These are phyloP conservation scores for Colletotrichum sp. DNA, from an alignment of 2,329 filamentous ascomycete genomes.

Conservation along the genomic window DNA sequence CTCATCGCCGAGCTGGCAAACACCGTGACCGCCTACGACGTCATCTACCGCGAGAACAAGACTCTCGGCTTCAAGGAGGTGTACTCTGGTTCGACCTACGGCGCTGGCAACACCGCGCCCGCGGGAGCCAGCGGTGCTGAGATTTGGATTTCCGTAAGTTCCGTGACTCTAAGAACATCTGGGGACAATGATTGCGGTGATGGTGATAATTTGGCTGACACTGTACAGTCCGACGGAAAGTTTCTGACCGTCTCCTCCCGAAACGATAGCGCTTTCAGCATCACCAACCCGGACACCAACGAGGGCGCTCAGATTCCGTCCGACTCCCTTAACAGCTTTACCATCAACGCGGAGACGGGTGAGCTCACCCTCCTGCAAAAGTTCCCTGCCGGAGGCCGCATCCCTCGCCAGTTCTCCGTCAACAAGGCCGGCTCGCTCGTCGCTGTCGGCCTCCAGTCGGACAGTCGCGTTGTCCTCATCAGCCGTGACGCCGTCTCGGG, in stretches of 20 bases:
- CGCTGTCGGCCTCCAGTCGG: slow-evolving; percentile 69
- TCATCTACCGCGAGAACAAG: slow-evolving; percentile 52
- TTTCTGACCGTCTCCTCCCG: slow-evolving; percentile 74
- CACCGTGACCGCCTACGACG: slow-evolving; percentile 60
- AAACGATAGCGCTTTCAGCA: slow-evolving; percentile 59
- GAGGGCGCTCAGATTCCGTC: slow-evolving; percentile 48
- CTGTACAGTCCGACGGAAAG: slow-evolving; percentile 57
- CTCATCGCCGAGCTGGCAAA: slow-evolving; percentile 67
- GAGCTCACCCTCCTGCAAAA: slow-evolving; percentile 60
- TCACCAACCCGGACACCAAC: slow-evolving; percentile 49
- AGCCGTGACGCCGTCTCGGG: slow-evolving; percentile 65
- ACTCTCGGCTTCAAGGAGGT: slow-evolving; percentile 50
- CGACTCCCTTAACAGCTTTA: slow-evolving; percentile 69
- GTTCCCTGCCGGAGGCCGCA: slow-evolving; percentile 66
- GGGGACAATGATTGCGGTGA: background rate
- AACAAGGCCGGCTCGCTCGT: slow-evolving; percentile 69
- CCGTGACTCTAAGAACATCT: background rate
- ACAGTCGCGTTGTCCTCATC: slow-evolving; percentile 66
- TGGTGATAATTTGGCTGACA: background rate
- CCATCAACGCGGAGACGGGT: slow-evolving; percentile 59
- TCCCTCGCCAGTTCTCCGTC: slow-evolving; percentile 71
- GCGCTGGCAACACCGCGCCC: slow-evolving; percentile 44
- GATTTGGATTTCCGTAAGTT: slow-evolving; percentile 61
- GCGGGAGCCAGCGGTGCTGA: slow-evolving; percentile 56
- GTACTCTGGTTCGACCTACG: slow-evolving; percentile 55